Base-by-base conservation (phyloP, 2,329 filamentous ascomycete genomes). In the Teratosphaeriaceae sp. region DNA sequence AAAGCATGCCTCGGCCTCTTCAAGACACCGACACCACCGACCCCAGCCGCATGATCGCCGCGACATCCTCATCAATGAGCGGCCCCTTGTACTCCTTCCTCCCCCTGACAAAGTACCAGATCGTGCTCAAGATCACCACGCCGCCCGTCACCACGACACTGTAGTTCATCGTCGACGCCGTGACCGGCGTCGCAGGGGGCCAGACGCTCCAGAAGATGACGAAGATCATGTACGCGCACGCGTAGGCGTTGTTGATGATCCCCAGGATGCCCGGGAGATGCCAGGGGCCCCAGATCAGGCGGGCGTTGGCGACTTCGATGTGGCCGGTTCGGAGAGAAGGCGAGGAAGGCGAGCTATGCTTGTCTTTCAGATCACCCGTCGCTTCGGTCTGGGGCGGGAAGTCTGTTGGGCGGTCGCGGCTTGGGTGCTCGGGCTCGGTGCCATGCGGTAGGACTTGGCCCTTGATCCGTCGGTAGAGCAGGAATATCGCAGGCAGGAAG, bases 151-250 rank as follows among this genome's bases (percentile, higher is more conserved):
- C 59, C 6, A 65, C 63, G 16, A 62, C 57, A 11, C 55, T 57
- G 45, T 65, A 66, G 64, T 74, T 71, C 70, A 76, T 57, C 9
- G 59, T 60, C 12, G 50, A 51, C 1, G 61, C 57, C 6, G 53
- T 54, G 1, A 64, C 60, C 3, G 60, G 57, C 8, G 58, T 58
- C n/a, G 47, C 47, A 6, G 61, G 57, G n/a, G 69, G 69, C 69
- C 69, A 73, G 36, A 79, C 74, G 18, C 66, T 71, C 66, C 74
- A 80, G 58, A 80, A 79, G 9, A 75, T 68, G 2, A 79, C 64
- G 30, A 79, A 70, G 1, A 73, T 44, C 55, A 74, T 69, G 52
- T 78, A 80, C 2, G 65, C 38, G 51, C 72, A 75, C 1, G 75
- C 70, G 38, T 77, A 73, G 1, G 65, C 54, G 44, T 80, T 80